Base-by-base conservation (phyloP, 2,329 filamentous ascomycete genomes). In the Trichoderma sp. region DNA sequence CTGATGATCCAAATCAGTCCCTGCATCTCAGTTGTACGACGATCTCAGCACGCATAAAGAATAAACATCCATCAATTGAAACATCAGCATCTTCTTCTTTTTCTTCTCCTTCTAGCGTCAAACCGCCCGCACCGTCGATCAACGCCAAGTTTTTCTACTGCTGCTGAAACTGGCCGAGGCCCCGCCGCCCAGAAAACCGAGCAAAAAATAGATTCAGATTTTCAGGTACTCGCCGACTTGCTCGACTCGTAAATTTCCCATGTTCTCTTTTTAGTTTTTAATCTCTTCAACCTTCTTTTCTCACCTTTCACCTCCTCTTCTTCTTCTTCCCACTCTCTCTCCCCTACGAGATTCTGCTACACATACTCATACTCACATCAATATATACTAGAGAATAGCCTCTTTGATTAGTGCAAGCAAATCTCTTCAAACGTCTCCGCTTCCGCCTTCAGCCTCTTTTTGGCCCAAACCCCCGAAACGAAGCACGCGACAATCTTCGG, bases 401-500 rank as follows among this genome's bases (percentile, higher is more conserved):
- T 36, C 34, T 36, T 36, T 36, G 34, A 36, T 36, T 36, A 36
- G 34, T 43, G 39, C 17, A 20, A 47, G 43, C n/a, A 20, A 50
- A 50, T 50, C n/a, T n/a, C 23, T 58, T 30, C 26, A 32, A 32
- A n/a, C 55, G 28, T 59, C 28, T 26, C 50, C 32, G 26, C 34
- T 36, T 36, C 47, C 47, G 23, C 12, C 64, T 36, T 39, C 50
- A n/a, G 28, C 55, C 55, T 58, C 32, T 28, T 47, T 47, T 47
- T n/a, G 43, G 43, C 17, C n/a, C 43, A 47, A 47, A 47, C 43
- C 62, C n/a, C 47, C 28, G 62, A 64, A 30, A 50, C 43, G 62
- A 43, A 43, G 55, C 65, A 68, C 65, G 65, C 65, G 65, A 68
- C 65, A 68, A 36, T 43, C 36, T 32, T 68, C 55, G 65, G 53